Base-by-base conservation (phyloP, 1,284 basidiomycete species). In the Mycena sp. region DNA sequence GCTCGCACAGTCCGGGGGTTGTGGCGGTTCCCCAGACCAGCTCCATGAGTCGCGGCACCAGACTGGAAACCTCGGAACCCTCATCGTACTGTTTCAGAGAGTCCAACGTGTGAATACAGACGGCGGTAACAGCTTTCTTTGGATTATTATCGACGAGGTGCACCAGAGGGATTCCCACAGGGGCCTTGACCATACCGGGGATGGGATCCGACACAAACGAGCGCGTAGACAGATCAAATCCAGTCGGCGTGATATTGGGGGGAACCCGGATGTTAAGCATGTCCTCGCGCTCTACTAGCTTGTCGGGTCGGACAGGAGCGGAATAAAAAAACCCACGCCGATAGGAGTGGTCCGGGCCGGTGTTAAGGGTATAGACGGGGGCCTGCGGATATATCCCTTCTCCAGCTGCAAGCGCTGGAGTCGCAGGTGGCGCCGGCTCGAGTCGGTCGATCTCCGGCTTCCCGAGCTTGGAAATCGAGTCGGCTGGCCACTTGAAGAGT, bases 191-290 rank as follows among this genome's bases (percentile, higher is more conserved):
- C 60, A 68, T 68, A n/a, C 67, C 59, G 4, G 67, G 60, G 11
- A 68, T 68, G 5, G 67, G 67, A 37, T 62, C 60, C 0, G 50
- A 56, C 2, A 7, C 1, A 38, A 68, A 68, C 7, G 46, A 34
- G 7, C 22, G 60, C 1, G 62, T 57, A 11, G 2, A 10, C 0
- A 39, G 16, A 37, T 69, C 41, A 39, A 69, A 63, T 4, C 44
- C 6, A 9, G 34, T 16, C 7, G 67, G 67, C 1, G 2, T 48
- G 0, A 63, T n/a, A 18, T 69, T 69, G 5, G 62, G 67, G 67
- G 67, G 67, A 20, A 57, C 22, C 8, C 48, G 67, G 9, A 69
- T 41, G 3, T 69, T 34, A 9, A 69, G 67, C 67, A 69, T 69
- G 10, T 55, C n/a, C 4, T 69, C n/a, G 3, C n/a, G 38, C 41